A percentile compares a stretch with the other conserved stretches of the same genome.
phyloP scores from a whole-genome alignment of 2,329 filamentous ascomycete genomes.

The Trichoderma oligosporum region DNA sequence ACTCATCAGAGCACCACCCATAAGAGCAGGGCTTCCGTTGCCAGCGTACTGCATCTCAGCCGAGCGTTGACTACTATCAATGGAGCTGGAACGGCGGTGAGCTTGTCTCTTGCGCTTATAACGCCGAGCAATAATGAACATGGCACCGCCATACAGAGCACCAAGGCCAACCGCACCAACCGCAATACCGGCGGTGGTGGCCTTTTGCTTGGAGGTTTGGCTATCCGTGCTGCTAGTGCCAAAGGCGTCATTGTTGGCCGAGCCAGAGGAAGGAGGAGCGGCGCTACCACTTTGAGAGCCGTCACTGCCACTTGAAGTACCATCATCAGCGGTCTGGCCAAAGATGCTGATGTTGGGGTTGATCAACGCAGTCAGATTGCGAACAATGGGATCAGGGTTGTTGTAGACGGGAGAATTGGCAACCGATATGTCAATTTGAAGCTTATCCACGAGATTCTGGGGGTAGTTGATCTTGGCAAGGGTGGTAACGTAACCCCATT shows the following conservation, averaged over 20 bases:
- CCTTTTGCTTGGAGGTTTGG: conserved; percentile 56
- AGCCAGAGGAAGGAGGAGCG: conserved; percentile 9
- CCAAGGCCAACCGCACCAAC: conserved; percentile 74
- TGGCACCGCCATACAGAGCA: conserved; percentile 84
- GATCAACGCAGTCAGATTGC: conserved; percentile 73
- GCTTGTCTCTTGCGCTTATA: conserved; percentile 82
- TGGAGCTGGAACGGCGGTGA: conserved; percentile 73
- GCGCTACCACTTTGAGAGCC: background rate
- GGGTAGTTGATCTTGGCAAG: conserved; percentile 68
- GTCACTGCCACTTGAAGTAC: conserved; percentile 31
- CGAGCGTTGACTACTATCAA: conserved; percentile 48
- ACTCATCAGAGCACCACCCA: conserved; percentile 65
- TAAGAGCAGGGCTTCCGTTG: conserved; percentile 56
- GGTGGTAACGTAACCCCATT: conserved; percentile 77
- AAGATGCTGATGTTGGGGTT: conserved; percentile 65
- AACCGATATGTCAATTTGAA: conserved; percentile 66
- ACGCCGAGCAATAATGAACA: conserved; percentile 87
- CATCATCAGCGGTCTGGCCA: conserved; percentile 37
- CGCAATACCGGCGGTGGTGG: conserved; percentile 66
- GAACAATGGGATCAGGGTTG: conserved; percentile 61
- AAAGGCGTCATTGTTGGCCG: conserved; percentile 38
- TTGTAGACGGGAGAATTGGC: conserved; percentile 73
- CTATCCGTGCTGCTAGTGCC: conserved; percentile 42
- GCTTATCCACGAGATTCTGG: conserved; percentile 59
- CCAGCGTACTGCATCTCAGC: conserved; percentile 52